These are phyloP conservation scores for Styphnolobium japonicum DNA, from an alignment of 306 rosid species.

Conservation along the genomic window DNA sequence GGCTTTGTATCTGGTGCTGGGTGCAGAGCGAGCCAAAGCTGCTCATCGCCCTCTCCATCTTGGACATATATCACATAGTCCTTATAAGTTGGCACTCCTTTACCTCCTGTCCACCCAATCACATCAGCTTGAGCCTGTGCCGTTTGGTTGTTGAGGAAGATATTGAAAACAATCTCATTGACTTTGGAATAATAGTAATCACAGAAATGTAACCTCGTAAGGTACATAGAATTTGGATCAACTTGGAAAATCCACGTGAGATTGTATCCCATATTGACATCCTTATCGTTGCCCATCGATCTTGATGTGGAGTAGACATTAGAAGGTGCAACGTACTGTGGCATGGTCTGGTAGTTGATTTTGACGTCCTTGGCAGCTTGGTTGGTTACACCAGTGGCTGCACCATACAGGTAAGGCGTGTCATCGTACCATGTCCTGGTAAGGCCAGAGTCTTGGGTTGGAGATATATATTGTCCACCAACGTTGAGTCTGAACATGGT, in stretches of 20 bases:
- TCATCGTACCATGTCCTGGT: slow-evolving; percentile 55
- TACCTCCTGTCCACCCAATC: slow-evolving; percentile 39
- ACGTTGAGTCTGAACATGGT: slow-evolving; percentile 56
- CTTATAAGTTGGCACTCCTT: slow-evolving; percentile 37
- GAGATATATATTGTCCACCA: slow-evolving; percentile 52
- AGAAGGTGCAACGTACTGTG: slow-evolving; percentile 39
- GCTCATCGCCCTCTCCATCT: slow-evolving; percentile 18
- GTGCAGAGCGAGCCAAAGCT: slow-evolving; percentile 44
- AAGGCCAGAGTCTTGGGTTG: slow-evolving; percentile 46
- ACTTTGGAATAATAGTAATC: slow-evolving; percentile 21
- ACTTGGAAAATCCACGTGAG: slow-evolving; percentile 54
- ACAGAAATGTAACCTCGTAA: slow-evolving; percentile 50
- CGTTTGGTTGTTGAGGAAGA: slow-evolving; percentile 49
- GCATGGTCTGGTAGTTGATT: slow-evolving; percentile 31
- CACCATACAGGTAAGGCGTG: slow-evolving; percentile 43
- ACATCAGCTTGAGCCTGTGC: slow-evolving; percentile 41
- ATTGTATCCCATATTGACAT: slow-evolving; percentile 32
- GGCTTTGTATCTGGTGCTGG: slow-evolving; percentile 33
- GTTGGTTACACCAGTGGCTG: slow-evolving; percentile 36
- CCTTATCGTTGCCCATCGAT: slow-evolving; percentile 37
- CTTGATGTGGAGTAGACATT: slow-evolving; percentile 43
- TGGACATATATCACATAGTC: slow-evolving; percentile 35
- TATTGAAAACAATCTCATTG: slow-evolving; percentile 39
- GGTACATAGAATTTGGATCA: slow-evolving; percentile 51
- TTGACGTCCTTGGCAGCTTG: slow-evolving; percentile 10